phyloP scores from a whole-genome alignment of 371 early-diverging fungal species.

The Paraphysoderma sedebokerense region DNA sequence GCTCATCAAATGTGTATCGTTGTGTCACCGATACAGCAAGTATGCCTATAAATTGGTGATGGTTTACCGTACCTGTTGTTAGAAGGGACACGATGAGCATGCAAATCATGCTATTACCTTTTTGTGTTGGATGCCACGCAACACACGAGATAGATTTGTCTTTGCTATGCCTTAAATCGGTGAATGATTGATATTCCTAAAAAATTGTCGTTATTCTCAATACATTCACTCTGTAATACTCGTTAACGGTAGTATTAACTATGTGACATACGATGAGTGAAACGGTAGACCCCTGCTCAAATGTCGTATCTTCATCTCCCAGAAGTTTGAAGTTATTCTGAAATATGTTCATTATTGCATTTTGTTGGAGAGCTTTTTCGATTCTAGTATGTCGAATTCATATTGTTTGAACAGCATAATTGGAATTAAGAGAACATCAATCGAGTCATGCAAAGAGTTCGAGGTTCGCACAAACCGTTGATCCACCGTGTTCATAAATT shows the following conservation, averaged over 20 bases:
- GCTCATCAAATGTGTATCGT: slow-evolving; percentile 23
- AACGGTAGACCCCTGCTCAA: slow-evolving; percentile 28
- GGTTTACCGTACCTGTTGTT: too few species aligned
- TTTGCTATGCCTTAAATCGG: slow-evolving; percentile 31
- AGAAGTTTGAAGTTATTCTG: slow-evolving; percentile 22
- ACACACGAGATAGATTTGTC: slow-evolving; percentile 28
- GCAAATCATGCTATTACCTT: too few species aligned
- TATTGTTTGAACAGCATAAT: too few species aligned
- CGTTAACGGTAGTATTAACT: neutral
- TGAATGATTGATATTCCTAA: slow-evolving; percentile 34
- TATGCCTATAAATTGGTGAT: too few species aligned
- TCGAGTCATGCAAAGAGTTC: too few species aligned
- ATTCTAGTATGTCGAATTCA: too few species aligned
- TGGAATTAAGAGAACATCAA: too few species aligned
- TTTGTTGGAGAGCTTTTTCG: slow-evolving; percentile 26
- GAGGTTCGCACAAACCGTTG: too few species aligned
- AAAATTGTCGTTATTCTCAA: neutral
- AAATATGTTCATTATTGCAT: slow-evolving; percentile 26
- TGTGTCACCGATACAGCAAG: slow-evolving; percentile 29
- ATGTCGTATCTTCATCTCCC: slow-evolving; percentile 28
- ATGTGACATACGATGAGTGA: slow-evolving; percentile 7
- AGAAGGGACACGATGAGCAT: too few species aligned
- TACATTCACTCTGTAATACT: neutral
- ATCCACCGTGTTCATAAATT: slow-evolving; percentile 13
- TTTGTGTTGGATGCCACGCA: slow-evolving; percentile 33